Percentiles rank a stretch among this genome's conserved stretches.
Evolutionary conservation across 352 stramenopile species (phyloP).

Genomic region (Phytophthora hibernalis): DNA sequence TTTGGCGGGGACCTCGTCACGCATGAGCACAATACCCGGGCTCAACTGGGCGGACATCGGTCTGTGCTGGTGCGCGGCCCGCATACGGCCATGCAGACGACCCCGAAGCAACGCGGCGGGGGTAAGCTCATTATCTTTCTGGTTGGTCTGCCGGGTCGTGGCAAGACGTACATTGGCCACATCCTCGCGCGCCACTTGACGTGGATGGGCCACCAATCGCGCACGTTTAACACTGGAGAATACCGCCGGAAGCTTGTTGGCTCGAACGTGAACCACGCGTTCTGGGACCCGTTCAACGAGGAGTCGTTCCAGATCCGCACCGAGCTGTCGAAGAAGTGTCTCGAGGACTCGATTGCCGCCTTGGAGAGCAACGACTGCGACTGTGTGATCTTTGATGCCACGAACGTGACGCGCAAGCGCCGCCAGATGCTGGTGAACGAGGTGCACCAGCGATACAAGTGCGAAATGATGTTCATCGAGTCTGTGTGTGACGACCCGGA

Average conservation of each 20-base stretch:
- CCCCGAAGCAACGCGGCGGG: constrained; percentile 46
- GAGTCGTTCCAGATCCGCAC: constrained; percentile 72
- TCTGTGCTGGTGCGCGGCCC: constrained; percentile 62
- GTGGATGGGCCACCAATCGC: constrained; percentile 86
- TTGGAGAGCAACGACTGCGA: constrained; percentile 76
- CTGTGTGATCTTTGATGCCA: constrained; percentile 86
- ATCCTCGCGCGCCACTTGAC: constrained; percentile 84
- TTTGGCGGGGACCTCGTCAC: constrained; percentile 87
- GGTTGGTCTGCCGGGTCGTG: constrained; percentile 74
- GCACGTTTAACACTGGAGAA: constrained; percentile 86
- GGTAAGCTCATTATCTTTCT: constrained; percentile 88
- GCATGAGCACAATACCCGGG: constrained; percentile 76
- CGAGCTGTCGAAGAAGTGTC: constrained; percentile 72
- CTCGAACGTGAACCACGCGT: constrained; percentile 76
- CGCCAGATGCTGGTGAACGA: constrained; percentile 64
- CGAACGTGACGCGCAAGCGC: constrained; percentile 80
- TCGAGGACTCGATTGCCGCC: constrained; percentile 74
- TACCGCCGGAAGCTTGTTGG: constrained; percentile 78
- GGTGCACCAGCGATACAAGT: constrained; percentile 71
- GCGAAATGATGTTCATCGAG: constrained; percentile 87
- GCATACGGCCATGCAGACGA: constrained; percentile 40
- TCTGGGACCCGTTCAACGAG: constrained; percentile 84
- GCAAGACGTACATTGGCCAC: constrained; percentile 90
- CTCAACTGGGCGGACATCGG: constrained; percentile 73
- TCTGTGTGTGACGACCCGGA: constrained; percentile 77